Conservation (phyloP, 2,329 filamentous ascomycete species). For the Colletotrichum sp. region DNA sequence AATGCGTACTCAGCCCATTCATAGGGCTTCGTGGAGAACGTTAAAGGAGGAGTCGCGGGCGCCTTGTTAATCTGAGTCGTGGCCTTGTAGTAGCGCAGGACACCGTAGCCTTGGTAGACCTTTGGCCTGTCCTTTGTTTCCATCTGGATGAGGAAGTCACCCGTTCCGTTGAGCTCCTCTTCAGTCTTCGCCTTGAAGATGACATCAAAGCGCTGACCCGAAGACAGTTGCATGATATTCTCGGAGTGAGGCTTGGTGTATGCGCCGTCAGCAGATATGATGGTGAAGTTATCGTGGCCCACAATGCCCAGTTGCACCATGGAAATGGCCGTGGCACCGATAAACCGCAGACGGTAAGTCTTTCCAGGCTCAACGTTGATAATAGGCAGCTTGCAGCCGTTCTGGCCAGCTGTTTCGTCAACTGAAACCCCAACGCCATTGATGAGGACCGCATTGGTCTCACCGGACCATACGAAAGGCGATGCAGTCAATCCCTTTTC, state of each 20-base stretch:
- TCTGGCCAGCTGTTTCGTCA: constrained; percentile 23
- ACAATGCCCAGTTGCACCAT: constrained; percentile 61
- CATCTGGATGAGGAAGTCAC: constrained; percentile 51
- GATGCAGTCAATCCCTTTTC: constrained; percentile 50
- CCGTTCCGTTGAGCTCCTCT: constrained; percentile 41
- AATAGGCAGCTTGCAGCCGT: constrained; percentile 49
- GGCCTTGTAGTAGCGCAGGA: constrained; percentile 45
- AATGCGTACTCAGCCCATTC: constrained; percentile 55
- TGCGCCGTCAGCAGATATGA: constrained; percentile 66
- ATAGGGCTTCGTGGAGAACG: constrained; percentile 35
- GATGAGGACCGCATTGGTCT: constrained; percentile 60
- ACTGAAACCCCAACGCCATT: constrained; percentile 52
- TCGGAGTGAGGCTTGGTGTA: constrained; percentile 55
- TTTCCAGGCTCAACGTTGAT: constrained; percentile 65
- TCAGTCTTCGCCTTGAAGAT: constrained; percentile 58
- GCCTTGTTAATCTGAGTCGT: constrained; percentile 6
- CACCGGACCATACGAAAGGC: constrained; percentile 64
- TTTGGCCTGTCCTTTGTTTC: constrained; percentile 55
- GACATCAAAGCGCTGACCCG: constrained; percentile 66
- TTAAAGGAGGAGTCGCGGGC: constrained; percentile 27
- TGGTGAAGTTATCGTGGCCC: constrained; percentile 56
- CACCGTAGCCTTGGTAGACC: constrained; percentile 50
- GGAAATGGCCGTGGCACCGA: constrained; percentile 61
- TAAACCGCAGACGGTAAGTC: constrained; percentile 66
- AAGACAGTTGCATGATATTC: constrained; percentile 58